These are phyloP conservation scores for Arthrobotrys entomopaga DNA, from an alignment of 2,329 filamentous ascomycete species.

Conservation along the genomic window DNA sequence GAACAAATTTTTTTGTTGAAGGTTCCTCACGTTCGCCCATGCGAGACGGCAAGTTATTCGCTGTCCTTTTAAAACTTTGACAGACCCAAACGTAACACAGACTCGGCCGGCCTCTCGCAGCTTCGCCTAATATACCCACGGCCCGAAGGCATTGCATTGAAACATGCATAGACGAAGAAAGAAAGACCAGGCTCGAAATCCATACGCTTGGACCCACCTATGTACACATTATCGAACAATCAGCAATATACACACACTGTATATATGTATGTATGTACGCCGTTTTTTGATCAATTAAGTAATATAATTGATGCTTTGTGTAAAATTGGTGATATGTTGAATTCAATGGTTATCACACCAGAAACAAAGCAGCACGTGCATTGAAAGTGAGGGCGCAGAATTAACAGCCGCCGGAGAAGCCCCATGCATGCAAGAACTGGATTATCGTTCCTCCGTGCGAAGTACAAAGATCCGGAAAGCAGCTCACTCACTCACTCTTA, in stretches of 20 bases:
- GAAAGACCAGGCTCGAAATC: constrained; percentile 17
- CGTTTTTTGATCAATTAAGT: background rate
- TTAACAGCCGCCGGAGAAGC: no score
- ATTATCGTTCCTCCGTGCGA: background rate
- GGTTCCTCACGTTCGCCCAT: background rate
- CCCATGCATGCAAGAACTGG: no score
- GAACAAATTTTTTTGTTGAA: no score
- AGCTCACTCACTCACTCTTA: background rate
- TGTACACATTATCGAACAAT: background rate
- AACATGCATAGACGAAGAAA: constrained; percentile 51
- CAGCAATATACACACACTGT: no score
- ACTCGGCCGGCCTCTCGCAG: background rate
- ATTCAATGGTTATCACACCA: background rate
- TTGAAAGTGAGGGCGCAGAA: constrained; percentile 9
- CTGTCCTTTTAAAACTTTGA: constrained; percentile 16
- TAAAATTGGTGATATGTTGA: background rate
- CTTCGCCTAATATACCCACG: constrained; percentile 33
- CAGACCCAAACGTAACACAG: constrained; percentile 4
- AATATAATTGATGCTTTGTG: background rate
- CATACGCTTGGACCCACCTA: constrained; percentile 28
- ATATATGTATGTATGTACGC: no score
- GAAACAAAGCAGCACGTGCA: constrained; percentile 15
- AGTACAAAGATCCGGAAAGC: background rate
- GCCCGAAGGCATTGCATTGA: constrained; percentile 40
- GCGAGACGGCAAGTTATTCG: constrained; percentile 28